These are phyloP conservation scores for Penicillium verrucosum DNA, from an alignment of 2,329 filamentous ascomycete genomes.

Conservation along the genomic window DNA sequence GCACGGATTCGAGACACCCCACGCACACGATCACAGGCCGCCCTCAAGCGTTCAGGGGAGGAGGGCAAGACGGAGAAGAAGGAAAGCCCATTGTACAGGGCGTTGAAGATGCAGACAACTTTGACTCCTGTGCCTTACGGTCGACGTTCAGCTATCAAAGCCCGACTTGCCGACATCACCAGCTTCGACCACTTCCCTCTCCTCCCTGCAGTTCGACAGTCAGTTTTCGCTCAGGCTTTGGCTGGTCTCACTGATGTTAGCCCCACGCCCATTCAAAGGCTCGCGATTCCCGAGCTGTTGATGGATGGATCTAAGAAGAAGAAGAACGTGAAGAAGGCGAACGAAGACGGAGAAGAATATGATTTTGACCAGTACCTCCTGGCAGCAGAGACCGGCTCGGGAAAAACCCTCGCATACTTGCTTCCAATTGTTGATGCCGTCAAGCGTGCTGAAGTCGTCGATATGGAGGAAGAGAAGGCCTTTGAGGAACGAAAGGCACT, in stretches of 20 bases:
- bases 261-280: slow-evolving; percentile 83
- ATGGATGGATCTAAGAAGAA: slow-evolving; percentile 47
- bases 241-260: slow-evolving; percentile 69
- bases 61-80: slow-evolving; percentile 41
- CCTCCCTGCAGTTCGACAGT: slow-evolving; percentile 66
- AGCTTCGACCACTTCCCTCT: slow-evolving; percentile 79
- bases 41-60: slow-evolving; percentile 43
- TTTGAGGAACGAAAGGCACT: slow-evolving; percentile 55
- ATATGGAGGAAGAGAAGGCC: slow-evolving; percentile 58
- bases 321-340: slow-evolving; percentile 31
- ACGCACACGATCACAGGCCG: slow-evolving; percentile 36
- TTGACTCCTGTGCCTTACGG: slow-evolving; percentile 75
- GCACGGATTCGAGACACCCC: slow-evolving; percentile 46
- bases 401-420: slow-evolving; percentile 92
- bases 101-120: slow-evolving; percentile 88
- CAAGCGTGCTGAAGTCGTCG: slow-evolving; percentile 68
- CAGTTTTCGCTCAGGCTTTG: slow-evolving; percentile 70
- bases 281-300: slow-evolving; percentile 81
- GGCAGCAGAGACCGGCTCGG: slow-evolving; percentile 93
- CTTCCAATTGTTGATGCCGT: slow-evolving; percentile 80
- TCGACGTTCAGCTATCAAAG: slow-evolving; percentile 61
- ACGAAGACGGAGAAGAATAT: slow-evolving; percentile 37
- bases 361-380: slow-evolving; percentile 69
- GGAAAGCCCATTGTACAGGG: slow-evolving; percentile 63
- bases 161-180: slow-evolving; percentile 61